Percentiles rank a stretch among this genome's conserved stretches.
These are phyloP conservation scores for Mortierella sp. DNA, from an alignment of 371 early-diverging fungal genomes.

Conservation along the genomic window DNA sequence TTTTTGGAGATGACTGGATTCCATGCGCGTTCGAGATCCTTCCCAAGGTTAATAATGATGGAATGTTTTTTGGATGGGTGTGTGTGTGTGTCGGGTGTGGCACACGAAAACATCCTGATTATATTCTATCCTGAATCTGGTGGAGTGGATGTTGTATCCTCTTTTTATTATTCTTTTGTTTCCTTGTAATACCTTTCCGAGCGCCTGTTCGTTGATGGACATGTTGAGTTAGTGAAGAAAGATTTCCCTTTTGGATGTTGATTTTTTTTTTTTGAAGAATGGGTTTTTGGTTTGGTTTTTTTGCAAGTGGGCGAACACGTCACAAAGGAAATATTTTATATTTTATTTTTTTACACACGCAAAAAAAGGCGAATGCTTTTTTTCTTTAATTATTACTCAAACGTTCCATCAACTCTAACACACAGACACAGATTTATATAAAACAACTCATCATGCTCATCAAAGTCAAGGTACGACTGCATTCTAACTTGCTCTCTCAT, in stretches of 20 bases:
- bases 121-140: neutral
- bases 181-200: conserved; percentile 55
- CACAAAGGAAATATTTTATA: neutral
- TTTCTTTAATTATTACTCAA: neutral
- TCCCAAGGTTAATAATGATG: too few species aligned
- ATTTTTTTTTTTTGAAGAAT: neutral
- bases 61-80: neutral
- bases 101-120: neutral
- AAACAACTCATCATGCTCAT: conserved; percentile 78
- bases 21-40: neutral
- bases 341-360: neutral
- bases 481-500: neutral
- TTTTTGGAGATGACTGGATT: neutral
- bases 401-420: conserved; percentile 1
- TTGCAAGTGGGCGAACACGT: conserved; percentile 11
- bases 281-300: neutral
- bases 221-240: conserved; percentile 11
- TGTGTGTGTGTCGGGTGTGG: neutral
- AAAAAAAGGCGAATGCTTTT: neutral
- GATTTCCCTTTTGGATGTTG: neutral
- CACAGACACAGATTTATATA: neutral
- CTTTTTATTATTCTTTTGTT: neutral
- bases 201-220: conserved; percentile 56
- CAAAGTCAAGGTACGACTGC: conserved; percentile 86
- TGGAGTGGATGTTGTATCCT: conserved; percentile 1